Evolutionary conservation across 1,284 basidiomycete genomes (phyloP), one percentile per base, ranked within the genome.

Genomic region (Dichomitus squalens): DNA sequence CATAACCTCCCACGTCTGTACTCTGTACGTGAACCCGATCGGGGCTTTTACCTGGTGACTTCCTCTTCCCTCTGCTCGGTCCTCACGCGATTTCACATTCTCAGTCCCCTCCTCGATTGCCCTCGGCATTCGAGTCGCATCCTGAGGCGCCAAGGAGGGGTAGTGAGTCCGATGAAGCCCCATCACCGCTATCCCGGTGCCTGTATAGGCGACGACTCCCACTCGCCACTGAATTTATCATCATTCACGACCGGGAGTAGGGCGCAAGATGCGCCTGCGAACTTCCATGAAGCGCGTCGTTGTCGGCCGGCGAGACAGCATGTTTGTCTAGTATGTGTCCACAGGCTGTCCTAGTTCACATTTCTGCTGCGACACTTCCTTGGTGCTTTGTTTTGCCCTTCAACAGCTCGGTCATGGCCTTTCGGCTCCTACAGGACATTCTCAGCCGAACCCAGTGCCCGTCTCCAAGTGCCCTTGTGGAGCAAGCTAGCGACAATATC

Each of bases 131-230:
- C 35, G n/a, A 40, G 29, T 39, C 38, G 49, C 23, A 25, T 41
- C 33, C 41, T 25, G 25, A 44, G 23, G 41, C 41, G 23, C 41
- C 7, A 43, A 14, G 6, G 25, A n/a, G 29, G 25, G 40, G 7
- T 16, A 3, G 25, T 27, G 41, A 14, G 25, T 12, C 36, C 41
- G 59, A 61, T 55, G 59, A 39, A 29, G 55, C 55, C 55, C 59
- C 47, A 34, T 58, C 55, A 53, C 52, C 53, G 47, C 49, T 21
- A 33, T 16, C 41, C 40, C 53, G 53, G 47, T 41, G 39, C 47
- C 39, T 55, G 39, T 49, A n/a, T 55, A 47, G 53, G 53, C 21
- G 23, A 8, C 7, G 38, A 25, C 27, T 38, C 8, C 36, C 35
- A 48, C 27, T 12, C 21, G 14, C 16, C 4, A 43, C 23, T 29